A percentile compares a stretch with the other conserved stretches of the same genome.
Conservation (phyloP, 2,329 filamentous ascomycete genomes). For the Cercospora beticola region DNA sequence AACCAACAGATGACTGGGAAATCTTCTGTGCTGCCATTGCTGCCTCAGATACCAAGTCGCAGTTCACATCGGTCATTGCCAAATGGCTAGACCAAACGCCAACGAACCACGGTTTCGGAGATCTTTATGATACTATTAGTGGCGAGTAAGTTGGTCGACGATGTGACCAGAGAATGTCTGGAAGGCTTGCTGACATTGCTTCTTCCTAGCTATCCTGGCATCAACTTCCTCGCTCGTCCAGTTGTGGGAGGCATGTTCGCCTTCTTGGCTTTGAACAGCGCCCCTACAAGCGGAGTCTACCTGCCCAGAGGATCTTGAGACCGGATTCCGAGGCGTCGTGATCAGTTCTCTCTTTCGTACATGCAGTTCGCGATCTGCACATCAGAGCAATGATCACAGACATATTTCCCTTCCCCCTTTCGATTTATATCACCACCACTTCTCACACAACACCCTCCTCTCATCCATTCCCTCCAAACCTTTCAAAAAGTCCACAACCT, state of each 20-base stretch:
- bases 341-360: not conserved
- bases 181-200: not conserved
- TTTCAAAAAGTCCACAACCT: conserved; percentile 44
- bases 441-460: conserved; percentile 50
- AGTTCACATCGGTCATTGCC: conserved; percentile 51
- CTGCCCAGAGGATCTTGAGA: not conserved
- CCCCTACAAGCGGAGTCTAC: conserved; percentile 24
- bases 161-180: too few species aligned
- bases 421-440: too few species aligned
- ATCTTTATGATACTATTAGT: conserved; percentile 52
- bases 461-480: conserved; percentile 41
- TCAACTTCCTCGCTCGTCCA: conserved; percentile 50
- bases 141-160: conserved; percentile 41
- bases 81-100: conserved; percentile 52
- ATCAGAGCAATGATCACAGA: not conserved
- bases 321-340: not conserved
- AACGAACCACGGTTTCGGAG: conserved; percentile 51
- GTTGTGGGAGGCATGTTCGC: conserved; percentile 55
- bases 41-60: conserved; percentile 44
- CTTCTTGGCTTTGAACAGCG: conserved; percentile 43
- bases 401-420: not conserved
- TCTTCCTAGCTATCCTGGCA: conserved; percentile 26
- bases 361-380: not conserved
- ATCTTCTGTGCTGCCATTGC: conserved; percentile 51
- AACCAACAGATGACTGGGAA: conserved; percentile 49